Base-by-base conservation (phyloP, 345 rosid species). In the Turnera subulata region DNA sequence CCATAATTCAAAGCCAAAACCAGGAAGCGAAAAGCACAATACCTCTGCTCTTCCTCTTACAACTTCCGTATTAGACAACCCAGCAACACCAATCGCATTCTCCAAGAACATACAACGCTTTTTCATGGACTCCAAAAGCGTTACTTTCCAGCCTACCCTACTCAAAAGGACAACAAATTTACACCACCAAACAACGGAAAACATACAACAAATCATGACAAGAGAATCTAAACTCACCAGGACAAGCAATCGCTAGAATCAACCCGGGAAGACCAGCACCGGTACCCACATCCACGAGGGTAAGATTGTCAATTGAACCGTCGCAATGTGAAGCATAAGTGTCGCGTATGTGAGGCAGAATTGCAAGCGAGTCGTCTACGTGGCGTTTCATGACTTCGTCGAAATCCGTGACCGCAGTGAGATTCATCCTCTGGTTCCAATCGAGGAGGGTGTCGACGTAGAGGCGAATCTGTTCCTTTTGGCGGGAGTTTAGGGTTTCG, bases 41-140 rank as follows among this genome's bases (percentile, higher is more conserved):
- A 89, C 98, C 97, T 92, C 98, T 17, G 95, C 98, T 80, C 98
- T 86, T 66, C 90, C 93, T 67, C 89, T 80, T 16, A 83, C 76
- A 39, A 92, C 70, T 62, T 74, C 63, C 50, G 86, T 89, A 69
- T 92, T 92, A 1, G 83, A 74, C 68, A 83, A 68, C 46, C 85
- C 88, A 1, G 82, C 79, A 20, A 83, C 75, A 64, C 56, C 53
- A 26, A 86, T 86, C 0, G 79, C 89, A 43, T 89, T 93, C 56
- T 92, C 88, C 89, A 92, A 82, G 85, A 89, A 86, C 59, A 68
- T 62, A 46, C 96, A 92, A 35, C 96, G 95, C 82, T 86, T 92
- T 53, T 76, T 84, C 76, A 83, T 77, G 20, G 95, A 84, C 76
- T 92, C 98, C 39, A 92, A 53, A 66, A 92, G 79, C 2, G 98